Percentiles rank a stretch among this genome's conserved stretches.
phyloP scores from a whole-genome alignment of 805 yeast species.

The Metschnikowia baotianmanensis region DNA sequence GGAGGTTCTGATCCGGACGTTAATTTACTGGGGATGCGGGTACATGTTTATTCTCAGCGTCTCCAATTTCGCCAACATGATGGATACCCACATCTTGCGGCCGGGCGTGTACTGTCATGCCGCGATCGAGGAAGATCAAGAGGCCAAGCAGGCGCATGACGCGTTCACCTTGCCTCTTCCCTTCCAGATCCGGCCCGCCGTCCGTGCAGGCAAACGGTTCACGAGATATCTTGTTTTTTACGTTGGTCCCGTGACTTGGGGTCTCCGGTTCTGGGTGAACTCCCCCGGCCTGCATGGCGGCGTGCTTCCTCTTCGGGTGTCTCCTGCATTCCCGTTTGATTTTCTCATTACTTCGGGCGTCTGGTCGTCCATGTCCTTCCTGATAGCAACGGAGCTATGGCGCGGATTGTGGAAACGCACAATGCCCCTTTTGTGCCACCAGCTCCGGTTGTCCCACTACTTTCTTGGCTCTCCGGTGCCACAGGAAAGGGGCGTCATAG shows the following conservation, averaged over 20 bases:
- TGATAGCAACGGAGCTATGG: conserved; percentile 29
- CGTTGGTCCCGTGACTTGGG: conserved; percentile 64
- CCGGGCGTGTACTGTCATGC: conserved; percentile 90
- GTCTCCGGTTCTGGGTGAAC: conserved; percentile 29
- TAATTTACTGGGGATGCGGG: conserved; percentile 64
- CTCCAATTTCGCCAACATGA: conserved; percentile 84
- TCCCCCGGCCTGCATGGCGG: conserved; percentile 14
- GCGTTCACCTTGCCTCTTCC: conserved; percentile 74
- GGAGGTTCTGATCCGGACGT: conserved; percentile 19
- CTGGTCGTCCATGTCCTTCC: conserved; percentile 6
- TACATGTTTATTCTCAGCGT: conserved; percentile 84
- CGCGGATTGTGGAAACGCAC: conserved; percentile 60
- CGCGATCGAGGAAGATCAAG: conserved; percentile 92
- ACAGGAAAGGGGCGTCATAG: conserved; percentile 66
- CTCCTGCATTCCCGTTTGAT: conserved; percentile 7
- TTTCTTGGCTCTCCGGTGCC: conserved; percentile 61
- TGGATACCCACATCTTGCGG: conserved; percentile 67
- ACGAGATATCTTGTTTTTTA: conserved; percentile 70
- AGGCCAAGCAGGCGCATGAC: conserved; percentile 80
- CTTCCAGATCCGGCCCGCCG: conserved; percentile 70
- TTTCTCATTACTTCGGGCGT: conserved; percentile 2
- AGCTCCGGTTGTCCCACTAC: conserved; percentile 77
- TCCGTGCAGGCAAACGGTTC: conserved; percentile 71
- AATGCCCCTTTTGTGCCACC: conserved; percentile 52
- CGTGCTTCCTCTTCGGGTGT: conserved; percentile 28